phyloP scores from a whole-genome alignment of 108 stramenopile genomes.

The Pseudonitzschia multistriata region DNA sequence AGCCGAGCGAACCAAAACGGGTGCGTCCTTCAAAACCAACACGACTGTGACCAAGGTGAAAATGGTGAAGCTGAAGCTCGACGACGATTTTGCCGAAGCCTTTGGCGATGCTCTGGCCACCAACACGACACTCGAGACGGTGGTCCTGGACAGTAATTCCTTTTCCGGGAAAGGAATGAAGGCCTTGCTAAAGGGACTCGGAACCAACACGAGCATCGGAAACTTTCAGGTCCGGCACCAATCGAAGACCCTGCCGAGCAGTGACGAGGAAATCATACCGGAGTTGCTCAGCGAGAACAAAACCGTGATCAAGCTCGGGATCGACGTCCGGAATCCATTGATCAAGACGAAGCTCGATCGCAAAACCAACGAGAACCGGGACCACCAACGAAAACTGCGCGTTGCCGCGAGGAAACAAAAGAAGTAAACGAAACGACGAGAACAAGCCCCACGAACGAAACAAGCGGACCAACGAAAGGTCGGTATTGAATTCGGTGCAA shows the following conservation, averaged over 20 bases:
- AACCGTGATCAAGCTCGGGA: conserved; percentile 39
- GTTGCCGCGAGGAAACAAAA: conserved; percentile 7
- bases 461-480: too few species aligned
- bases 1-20: conserved; percentile 34
- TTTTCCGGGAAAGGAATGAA: conserved; percentile 36
- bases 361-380: conserved; percentile 38
- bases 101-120: conserved; percentile 25
- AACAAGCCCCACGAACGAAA: too few species aligned
- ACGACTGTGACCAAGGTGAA: conserved; percentile 25
- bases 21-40: conserved; percentile 40
- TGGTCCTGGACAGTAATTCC: conserved; percentile 39
- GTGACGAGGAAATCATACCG: conserved; percentile 37
- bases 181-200: conserved; percentile 30
- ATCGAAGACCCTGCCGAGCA: conserved; percentile 28
- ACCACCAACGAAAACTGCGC: conserved; percentile 37
- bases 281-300: conserved; percentile 28
- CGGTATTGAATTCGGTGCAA: too few species aligned
- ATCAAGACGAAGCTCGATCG: conserved; percentile 32
- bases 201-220: conserved; percentile 28
- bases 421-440: background rate
- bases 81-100: conserved; percentile 32
- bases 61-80: conserved; percentile 36
- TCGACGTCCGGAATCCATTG: conserved; percentile 35
- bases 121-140: conserved; percentile 31
- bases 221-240: conserved; percentile 51